phyloP scores from a whole-genome alignment of 1,139 yeast species.

The Lodderomyces pseudojiufengensis region DNA sequence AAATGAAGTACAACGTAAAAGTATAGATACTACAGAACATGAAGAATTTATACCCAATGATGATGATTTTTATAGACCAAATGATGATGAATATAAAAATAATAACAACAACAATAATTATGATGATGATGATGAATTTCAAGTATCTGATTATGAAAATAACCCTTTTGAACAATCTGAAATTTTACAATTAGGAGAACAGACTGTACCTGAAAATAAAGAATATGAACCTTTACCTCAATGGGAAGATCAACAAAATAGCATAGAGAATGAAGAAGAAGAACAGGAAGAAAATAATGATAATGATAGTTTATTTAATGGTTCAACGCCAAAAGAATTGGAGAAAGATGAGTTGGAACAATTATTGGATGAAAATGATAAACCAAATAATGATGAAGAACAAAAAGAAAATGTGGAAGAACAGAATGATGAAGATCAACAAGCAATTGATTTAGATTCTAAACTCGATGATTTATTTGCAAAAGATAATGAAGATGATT shows the following conservation, averaged over 20 bases:
- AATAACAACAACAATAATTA: not conserved
- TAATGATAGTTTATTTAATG: constrained; percentile 6
- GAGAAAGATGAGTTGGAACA: not conserved
- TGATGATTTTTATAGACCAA: not conserved
- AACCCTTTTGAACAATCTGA: not conserved
- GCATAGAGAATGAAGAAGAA: too few species aligned
- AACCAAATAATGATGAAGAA: not conserved
- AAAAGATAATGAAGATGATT: constrained; percentile 5
- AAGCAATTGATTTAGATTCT: not conserved
- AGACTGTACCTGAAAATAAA: not conserved
- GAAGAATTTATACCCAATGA: constrained; percentile 2
- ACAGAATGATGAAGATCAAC: not conserved
- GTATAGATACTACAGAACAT: constrained; percentile 3
- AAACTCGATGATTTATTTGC: constrained; percentile 6
- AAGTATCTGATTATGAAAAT: not conserved
- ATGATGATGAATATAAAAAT: not conserved
- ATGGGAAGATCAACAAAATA: not conserved
- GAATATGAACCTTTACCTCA: not conserved
- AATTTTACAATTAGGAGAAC: not conserved
- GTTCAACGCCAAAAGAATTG: not conserved
- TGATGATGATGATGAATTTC: not conserved
- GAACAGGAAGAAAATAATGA: too few species aligned
- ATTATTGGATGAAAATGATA: constrained; percentile 1
- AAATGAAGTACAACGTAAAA: constrained; percentile 1
- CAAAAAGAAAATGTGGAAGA: not conserved